Evolutionary conservation across 257 asterid genomes (phyloP).

Genomic region (Fraxinus cuspidata): DNA sequence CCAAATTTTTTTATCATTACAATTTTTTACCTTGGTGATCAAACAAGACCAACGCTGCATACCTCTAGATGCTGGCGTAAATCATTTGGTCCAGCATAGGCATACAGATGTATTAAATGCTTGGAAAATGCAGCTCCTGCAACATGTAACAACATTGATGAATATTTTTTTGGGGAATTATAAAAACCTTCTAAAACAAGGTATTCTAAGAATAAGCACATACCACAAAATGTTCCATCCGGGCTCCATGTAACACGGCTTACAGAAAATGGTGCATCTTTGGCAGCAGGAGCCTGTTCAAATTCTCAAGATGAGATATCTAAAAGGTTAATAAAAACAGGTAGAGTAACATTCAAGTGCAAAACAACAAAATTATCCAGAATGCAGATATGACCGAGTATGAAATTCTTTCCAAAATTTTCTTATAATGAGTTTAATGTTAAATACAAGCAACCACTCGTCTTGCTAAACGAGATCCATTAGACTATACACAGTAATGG

Average conservation of each 20-base stretch:
- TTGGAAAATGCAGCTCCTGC: conserved; percentile 94
- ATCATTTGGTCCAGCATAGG: conserved; percentile 79
- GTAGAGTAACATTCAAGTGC: neutral
- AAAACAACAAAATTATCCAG: neutral
- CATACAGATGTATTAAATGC: conserved; percentile 89
- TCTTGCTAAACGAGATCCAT: neutral
- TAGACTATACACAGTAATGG: conserved; percentile 3
- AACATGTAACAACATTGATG: conserved; percentile 29
- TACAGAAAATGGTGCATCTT: conserved; percentile 86
- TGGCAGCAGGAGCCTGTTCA: conserved; percentile 83
- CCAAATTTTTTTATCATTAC: conserved; percentile 16
- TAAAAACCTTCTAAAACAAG: conserved; percentile 5
- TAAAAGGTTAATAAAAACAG: neutral
- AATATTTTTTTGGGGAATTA: conserved; percentile 23
- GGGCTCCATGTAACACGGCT: conserved; percentile 93
- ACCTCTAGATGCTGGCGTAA: conserved; percentile 93
- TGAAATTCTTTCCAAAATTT: neutral
- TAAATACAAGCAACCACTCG: neutral
- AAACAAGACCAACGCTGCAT: conserved; percentile 16
- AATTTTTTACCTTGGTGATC: conserved; percentile 17
- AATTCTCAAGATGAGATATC: conserved; percentile 32
- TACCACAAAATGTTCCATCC: conserved; percentile 90
- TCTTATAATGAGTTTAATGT: neutral
- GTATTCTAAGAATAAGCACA: conserved; percentile 21
- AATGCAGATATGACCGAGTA: neutral